Evolutionary conservation across 2,329 filamentous ascomycete species (phyloP).

Genomic region (Alternaria atra): DNA sequence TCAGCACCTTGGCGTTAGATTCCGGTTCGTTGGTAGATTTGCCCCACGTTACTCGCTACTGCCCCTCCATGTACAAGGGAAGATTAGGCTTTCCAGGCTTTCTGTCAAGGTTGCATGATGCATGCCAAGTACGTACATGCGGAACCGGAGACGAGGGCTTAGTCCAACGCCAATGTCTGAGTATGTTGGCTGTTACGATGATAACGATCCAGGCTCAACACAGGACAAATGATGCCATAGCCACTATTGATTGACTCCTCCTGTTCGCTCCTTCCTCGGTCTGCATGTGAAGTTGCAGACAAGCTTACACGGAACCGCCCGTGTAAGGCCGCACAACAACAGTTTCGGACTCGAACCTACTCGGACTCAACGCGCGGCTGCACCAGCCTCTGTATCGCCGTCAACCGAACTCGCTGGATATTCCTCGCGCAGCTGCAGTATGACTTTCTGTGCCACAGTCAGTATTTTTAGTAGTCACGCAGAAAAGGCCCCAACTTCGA

Average conservation of each 20-base stretch:
- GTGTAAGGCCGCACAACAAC: conserved; percentile 17
- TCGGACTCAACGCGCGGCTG: conserved; percentile 32
- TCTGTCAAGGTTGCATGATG: conserved; percentile 12
- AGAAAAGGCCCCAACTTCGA: background rate
- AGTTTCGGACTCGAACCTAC: conserved; percentile 14
- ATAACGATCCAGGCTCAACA: conserved; percentile 6
- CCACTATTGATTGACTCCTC: background rate
- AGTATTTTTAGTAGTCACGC: conserved; percentile 15
- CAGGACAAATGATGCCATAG: background rate
- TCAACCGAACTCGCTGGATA: conserved; percentile 46
- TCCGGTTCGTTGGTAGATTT: conserved; percentile 18
- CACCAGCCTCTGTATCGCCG: conserved; percentile 34
- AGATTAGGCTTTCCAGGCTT: conserved; percentile 10
- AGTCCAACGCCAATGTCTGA: conserved; percentile 5
- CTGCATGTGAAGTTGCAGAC: background rate
- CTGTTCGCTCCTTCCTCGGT: background rate
- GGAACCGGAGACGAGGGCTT: conserved; percentile 7
- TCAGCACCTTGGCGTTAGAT: conserved; percentile 22
- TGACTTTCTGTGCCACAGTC: conserved; percentile 53
- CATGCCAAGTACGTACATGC: conserved; percentile 11
- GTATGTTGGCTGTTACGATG: background rate
- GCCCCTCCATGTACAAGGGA: conserved; percentile 22
- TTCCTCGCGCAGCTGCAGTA: conserved; percentile 56
- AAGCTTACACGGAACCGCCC: conserved; percentile 11
- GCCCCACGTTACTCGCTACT: conserved; percentile 22